These are phyloP conservation scores for Xanthoceras sorbifolium DNA, from an alignment of 345 rosid species.

Conservation along the genomic window DNA sequence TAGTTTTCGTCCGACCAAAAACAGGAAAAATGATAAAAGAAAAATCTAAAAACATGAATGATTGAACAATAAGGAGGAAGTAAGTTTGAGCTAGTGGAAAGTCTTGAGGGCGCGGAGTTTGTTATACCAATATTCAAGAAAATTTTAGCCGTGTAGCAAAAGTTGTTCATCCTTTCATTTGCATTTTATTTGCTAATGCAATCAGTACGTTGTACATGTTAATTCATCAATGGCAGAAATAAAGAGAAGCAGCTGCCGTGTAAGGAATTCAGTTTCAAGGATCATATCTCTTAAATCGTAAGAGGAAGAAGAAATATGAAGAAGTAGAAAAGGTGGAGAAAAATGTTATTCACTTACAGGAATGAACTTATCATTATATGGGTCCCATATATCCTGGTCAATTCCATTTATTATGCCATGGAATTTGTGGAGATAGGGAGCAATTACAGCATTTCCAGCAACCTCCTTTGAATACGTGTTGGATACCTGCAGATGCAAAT, in stretches of 20 bases:
- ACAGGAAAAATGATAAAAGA: not conserved
- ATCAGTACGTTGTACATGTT: not conserved
- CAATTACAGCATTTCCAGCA: constrained; percentile 67
- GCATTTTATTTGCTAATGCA: not conserved
- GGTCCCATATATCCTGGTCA: constrained; percentile 97
- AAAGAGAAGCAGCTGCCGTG: not conserved
- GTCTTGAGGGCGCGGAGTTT: not conserved
- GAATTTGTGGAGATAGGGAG: constrained; percentile 80
- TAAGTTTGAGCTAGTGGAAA: not conserved
- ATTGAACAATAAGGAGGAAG: too few species aligned
- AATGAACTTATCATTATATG: constrained; percentile 72
- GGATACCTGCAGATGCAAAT: constrained; percentile 63
- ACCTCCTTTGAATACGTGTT: constrained; percentile 78
- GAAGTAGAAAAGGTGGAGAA: not conserved
- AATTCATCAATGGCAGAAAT: not conserved
- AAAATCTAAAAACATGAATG: too few species aligned
- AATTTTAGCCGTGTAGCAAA: not conserved
- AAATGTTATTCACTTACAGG: constrained; percentile 57
- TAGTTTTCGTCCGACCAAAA: not conserved
- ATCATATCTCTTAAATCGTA: not conserved
- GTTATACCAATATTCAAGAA: not conserved
- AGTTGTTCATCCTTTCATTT: not conserved
- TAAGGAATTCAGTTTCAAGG: not conserved
- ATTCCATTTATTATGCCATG: constrained; percentile 92
- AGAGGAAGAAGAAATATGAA: not conserved